A percentile compares a stretch with the other conserved stretches of the same genome.
phyloP scores from a whole-genome alignment of 108 stramenopile species.

The Skeletonema marinoi region DNA sequence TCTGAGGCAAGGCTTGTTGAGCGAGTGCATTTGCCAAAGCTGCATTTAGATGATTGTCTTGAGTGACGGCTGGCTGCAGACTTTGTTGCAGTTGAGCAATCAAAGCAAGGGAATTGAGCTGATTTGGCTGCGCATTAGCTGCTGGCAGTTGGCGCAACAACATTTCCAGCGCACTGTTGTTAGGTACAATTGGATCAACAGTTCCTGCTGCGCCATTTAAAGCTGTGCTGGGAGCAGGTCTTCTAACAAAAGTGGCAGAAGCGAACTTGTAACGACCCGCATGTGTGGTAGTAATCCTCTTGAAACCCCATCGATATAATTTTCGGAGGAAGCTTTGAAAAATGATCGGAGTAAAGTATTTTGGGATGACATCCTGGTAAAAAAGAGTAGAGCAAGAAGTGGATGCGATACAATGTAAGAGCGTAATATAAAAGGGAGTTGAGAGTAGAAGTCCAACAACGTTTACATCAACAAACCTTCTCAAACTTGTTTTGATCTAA shows the following conservation, averaged over 20 bases:
- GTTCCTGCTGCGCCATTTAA: background rate
- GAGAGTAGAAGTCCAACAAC: background rate
- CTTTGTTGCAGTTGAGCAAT: background rate
- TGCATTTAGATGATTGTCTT: background rate
- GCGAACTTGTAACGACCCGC: background rate
- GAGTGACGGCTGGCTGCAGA: background rate
- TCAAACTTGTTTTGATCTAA: conserved; percentile 1
- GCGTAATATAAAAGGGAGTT: background rate
- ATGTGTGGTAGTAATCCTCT: background rate
- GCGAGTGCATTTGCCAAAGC: background rate
- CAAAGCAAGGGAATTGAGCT: background rate
- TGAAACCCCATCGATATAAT: background rate
- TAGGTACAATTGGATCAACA: background rate
- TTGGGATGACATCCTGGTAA: background rate
- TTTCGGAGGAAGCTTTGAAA: background rate
- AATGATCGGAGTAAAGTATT: background rate
- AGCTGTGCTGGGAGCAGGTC: background rate
- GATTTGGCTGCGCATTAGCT: background rate
- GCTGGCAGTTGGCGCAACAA: background rate
- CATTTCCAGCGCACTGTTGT: too few species aligned
- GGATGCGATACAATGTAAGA: background rate
- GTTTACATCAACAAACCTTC: background rate
- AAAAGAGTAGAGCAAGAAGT: background rate
- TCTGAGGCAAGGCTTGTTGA: background rate
- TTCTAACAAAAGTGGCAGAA: background rate